These are phyloP conservation scores for Neurospora intermedia DNA, from an alignment of 495 filamentous ascomycete genomes.

Conservation along the genomic window DNA sequence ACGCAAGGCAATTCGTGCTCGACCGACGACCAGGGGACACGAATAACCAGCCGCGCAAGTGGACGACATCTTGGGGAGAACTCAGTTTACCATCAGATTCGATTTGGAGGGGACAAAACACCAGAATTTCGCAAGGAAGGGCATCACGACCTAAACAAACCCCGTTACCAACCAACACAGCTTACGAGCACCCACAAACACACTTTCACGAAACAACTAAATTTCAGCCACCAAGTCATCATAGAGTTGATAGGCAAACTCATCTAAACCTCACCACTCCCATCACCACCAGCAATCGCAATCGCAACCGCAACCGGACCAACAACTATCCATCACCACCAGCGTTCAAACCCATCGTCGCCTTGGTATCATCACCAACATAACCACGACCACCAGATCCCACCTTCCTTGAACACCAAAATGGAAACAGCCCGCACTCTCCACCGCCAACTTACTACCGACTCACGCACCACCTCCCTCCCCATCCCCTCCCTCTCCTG, in stretches of 20 bases:
- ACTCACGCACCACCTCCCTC: slow-evolving; percentile 22
- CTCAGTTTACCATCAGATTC: background rate
- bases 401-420: background rate
- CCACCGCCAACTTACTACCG: slow-evolving; percentile 23
- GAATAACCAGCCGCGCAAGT: too few species aligned
- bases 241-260: background rate
- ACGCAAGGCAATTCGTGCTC: too few species aligned
- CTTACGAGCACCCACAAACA: background rate
- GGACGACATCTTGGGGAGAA: background rate
- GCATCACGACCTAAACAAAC: background rate
- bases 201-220: background rate
- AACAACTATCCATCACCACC: background rate
- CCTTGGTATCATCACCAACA: background rate
- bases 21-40: too few species aligned
- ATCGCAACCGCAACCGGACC: background rate
- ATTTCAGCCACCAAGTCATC: background rate
- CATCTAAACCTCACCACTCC: background rate
- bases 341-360: too few species aligned
- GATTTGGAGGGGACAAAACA: background rate
- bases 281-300: background rate
- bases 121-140: background rate
- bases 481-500: slow-evolving; percentile 30
- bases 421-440: background rate
- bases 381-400: background rate
- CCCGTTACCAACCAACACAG: background rate